These are phyloP conservation scores for Gomphus bonarii DNA, from an alignment of 1,284 basidiomycete genomes.

Conservation along the genomic window DNA sequence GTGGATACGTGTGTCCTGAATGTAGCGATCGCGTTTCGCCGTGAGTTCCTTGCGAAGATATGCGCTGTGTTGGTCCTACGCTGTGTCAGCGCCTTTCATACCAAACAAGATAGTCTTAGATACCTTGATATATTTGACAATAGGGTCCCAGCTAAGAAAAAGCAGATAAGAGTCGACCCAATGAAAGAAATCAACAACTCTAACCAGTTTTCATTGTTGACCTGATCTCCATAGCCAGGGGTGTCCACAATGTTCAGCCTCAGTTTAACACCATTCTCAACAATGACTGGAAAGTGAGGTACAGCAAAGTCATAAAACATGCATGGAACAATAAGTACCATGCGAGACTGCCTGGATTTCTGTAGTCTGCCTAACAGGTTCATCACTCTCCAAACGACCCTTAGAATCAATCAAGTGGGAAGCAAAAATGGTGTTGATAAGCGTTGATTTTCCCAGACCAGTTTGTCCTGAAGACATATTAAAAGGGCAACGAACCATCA, in stretches of 20 bases:
- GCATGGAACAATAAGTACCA: slow-evolving; percentile 42
- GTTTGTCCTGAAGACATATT: slow-evolving; percentile 65
- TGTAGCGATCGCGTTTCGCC: slow-evolving; percentile 96
- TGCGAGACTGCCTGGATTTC: slow-evolving; percentile 95
- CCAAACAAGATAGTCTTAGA: not conserved
- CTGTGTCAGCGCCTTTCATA: not conserved
- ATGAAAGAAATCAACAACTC: slow-evolving; percentile 18
- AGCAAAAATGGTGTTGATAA: slow-evolving; percentile 99
- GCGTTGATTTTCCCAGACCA: slow-evolving; percentile 94
- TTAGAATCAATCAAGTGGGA: slow-evolving; percentile 97
- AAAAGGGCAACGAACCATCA: not conserved
- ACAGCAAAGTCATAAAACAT: not conserved
- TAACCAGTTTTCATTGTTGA: slow-evolving; percentile 98
- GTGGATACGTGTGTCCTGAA: slow-evolving; percentile 97
- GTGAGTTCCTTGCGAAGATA: slow-evolving; percentile 99
- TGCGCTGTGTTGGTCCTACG: slow-evolving; percentile 88
- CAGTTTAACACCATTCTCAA: slow-evolving; percentile 92
- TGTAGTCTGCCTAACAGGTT: slow-evolving; percentile 87
- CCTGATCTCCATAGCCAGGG: slow-evolving; percentile 95
- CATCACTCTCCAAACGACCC: slow-evolving; percentile 82
- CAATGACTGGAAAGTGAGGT: slow-evolving; percentile 58
- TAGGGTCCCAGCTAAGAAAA: slow-evolving; percentile 84
- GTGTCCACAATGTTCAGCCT: slow-evolving; percentile 98
- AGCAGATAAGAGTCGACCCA: not conserved
- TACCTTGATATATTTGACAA: slow-evolving; percentile 91